A percentile compares a stretch with the other conserved stretches of the same genome.
Conservation (phyloP, 2,329 filamentous ascomycete species). For the Aureobasidium leucospermi region DNA sequence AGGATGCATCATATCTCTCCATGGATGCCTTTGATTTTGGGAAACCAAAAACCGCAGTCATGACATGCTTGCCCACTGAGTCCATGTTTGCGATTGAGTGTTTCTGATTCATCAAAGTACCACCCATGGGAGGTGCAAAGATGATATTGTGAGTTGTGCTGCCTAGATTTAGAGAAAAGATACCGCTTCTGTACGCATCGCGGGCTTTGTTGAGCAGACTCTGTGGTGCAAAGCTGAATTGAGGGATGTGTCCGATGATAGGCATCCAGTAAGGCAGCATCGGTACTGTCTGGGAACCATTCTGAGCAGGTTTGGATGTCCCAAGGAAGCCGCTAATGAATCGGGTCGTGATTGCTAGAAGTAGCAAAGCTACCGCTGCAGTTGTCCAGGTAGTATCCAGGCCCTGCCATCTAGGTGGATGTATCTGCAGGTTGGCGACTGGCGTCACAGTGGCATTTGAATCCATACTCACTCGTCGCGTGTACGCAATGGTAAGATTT, state of each 20-base stretch:
- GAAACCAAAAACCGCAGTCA: conserved; percentile 36
- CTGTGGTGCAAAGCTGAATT: conserved; percentile 40
- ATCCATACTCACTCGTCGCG: background rate
- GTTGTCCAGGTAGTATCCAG: background rate
- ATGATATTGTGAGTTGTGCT: conserved; percentile 45
- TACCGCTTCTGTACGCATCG: conserved; percentile 32
- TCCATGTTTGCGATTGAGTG: conserved; percentile 25
- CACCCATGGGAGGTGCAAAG: conserved; percentile 40
- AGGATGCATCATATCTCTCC: conserved; percentile 29
- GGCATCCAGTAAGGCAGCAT: conserved; percentile 54
- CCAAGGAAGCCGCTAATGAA: conserved; percentile 14
- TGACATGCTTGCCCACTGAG: conserved; percentile 21
- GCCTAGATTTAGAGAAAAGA: conserved; percentile 44
- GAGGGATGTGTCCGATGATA: conserved; percentile 47
- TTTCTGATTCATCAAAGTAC: conserved; percentile 33
- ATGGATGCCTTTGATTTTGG: conserved; percentile 25
- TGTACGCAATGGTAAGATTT: no score
- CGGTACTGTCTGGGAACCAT: conserved; percentile 34
- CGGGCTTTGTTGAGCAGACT: conserved; percentile 36
- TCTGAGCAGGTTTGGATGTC: conserved; percentile 8
- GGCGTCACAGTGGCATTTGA: background rate
- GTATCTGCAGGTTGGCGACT: background rate
- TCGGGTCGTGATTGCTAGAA: conserved; percentile 14
- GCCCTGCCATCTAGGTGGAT: background rate
- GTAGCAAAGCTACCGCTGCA: background rate